Evolutionary conservation across 352 stramenopile genomes (phyloP).

Genomic region (Phytophthora vignae): DNA sequence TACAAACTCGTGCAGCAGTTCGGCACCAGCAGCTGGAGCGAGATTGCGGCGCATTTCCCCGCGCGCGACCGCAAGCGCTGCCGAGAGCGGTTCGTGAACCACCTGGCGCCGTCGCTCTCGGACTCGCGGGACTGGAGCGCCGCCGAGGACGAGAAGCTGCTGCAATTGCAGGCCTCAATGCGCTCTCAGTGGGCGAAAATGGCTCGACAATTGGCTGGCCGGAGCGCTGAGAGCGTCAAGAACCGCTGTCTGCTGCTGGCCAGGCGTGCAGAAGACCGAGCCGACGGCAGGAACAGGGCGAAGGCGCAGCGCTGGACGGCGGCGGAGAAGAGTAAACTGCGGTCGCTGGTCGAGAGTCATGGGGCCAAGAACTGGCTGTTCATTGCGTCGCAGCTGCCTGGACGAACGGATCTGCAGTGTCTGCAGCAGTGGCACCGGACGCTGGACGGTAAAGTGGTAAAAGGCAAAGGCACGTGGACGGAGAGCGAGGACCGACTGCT

Average conservation of each 20-base stretch:
- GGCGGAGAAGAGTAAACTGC: slow-evolving; percentile 46
- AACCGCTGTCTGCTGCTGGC: slow-evolving; percentile 51
- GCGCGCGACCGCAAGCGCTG: slow-evolving; percentile 70
- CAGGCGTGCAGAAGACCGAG: slow-evolving; percentile 13
- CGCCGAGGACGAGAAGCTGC: slow-evolving; percentile 55
- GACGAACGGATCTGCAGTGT: slow-evolving; percentile 78
- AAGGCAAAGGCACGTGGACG: slow-evolving; percentile 71
- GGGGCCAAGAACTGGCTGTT: slow-evolving; percentile 77
- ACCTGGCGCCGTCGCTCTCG: slow-evolving; percentile 54
- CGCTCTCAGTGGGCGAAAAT: slow-evolving; percentile 51
- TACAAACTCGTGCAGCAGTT: slow-evolving; percentile 45
- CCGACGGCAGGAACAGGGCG: slow-evolving; percentile 6
- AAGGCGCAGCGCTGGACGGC: slow-evolving; percentile 31
- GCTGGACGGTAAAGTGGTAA: slow-evolving; percentile 55
- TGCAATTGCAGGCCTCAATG: slow-evolving; percentile 39
- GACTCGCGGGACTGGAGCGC: slow-evolving; percentile 41
- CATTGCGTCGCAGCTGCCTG: slow-evolving; percentile 72
- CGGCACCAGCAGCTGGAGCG: slow-evolving; percentile 45
- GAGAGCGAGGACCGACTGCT: slow-evolving; percentile 55
- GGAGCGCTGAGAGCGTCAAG: slow-evolving; percentile 65
- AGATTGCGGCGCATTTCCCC: slow-evolving; percentile 51
- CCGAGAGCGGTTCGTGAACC: slow-evolving; percentile 79
- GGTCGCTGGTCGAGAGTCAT: slow-evolving; percentile 46
- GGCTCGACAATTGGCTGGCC: slow-evolving; percentile 35
- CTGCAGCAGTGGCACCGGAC: slow-evolving; percentile 82